Conservation (phyloP, 2,329 filamentous ascomycete genomes). For the Colletotrichum tropicale region DNA sequence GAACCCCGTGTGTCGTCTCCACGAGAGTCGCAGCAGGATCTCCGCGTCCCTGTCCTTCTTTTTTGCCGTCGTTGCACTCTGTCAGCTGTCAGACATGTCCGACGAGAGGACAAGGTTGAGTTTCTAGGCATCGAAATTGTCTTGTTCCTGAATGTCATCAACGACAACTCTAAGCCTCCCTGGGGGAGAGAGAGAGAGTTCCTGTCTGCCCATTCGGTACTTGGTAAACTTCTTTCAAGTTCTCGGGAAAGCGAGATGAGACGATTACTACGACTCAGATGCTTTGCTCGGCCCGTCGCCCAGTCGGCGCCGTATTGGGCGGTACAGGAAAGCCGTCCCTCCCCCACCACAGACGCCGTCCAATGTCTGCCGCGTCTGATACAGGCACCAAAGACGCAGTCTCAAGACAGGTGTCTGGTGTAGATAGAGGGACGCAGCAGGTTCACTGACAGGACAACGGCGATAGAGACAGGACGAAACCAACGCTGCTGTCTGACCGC, state of each 20-base stretch:
- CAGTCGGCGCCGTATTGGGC: not conserved
- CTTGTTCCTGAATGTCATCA: not conserved
- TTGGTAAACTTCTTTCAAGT: not conserved
- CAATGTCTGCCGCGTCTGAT: not conserved
- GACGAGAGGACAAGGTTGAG: not conserved
- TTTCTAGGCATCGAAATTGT: not conserved
- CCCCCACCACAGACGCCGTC: not conserved
- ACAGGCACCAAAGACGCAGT: not conserved
- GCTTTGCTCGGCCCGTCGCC: not conserved
- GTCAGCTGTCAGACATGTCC: not conserved
- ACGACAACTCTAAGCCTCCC: not conserved
- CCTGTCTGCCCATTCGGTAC: not conserved
- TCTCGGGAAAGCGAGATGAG: not conserved
- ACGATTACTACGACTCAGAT: not conserved
- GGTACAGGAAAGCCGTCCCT: not conserved
- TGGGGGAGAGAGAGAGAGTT: not conserved
- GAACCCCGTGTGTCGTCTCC: not conserved
- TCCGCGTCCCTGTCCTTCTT: not conserved
- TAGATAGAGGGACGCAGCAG: not conserved
- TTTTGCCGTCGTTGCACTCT: not conserved
- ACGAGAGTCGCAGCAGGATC: not conserved
- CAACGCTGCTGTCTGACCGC: not conserved
- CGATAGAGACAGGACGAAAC: slow-evolving; percentile 1
- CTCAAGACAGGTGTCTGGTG: not conserved
- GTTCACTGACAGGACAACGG: not conserved